Evolutionary conservation across 345 rosid species (phyloP).

Genomic region (Eucalyptus lansdowneana): DNA sequence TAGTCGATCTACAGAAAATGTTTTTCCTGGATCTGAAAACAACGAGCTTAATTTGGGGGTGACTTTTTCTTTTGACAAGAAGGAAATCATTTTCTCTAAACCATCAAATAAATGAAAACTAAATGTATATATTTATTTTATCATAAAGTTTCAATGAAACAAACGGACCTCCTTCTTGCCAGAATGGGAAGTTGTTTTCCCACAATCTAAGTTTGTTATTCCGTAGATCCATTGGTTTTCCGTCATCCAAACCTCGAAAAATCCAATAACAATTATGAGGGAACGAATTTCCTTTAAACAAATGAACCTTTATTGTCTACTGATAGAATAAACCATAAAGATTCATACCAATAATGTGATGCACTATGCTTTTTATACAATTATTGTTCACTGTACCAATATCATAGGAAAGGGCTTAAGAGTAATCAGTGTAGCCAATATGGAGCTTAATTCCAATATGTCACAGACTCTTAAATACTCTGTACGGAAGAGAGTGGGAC

Average conservation of each 20-base stretch:
- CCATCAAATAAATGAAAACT: neutral
- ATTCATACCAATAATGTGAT: neutral
- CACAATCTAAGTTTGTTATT: neutral
- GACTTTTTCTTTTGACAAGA: rapidly evolving
- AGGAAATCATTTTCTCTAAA: neutral
- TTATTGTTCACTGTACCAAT: neutral
- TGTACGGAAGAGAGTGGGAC: rapidly evolving
- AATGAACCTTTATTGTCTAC: neutral
- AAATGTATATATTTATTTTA: neutral
- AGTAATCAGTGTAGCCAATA: neutral
- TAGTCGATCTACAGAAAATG: rapidly evolving
- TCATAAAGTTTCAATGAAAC: neutral
- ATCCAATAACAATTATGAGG: rapidly evolving
- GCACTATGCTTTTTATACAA: neutral
- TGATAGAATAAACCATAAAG: neutral
- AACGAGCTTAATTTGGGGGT: rapidly evolving
- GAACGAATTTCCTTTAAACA: rapidly evolving
- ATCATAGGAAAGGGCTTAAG: neutral
- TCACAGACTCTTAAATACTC: neutral
- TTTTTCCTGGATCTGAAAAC: neutral
- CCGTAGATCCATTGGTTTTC: neutral
- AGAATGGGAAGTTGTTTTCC: neutral
- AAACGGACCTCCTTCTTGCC: neutral
- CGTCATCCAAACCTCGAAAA: rapidly evolving
- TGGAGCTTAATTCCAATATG: neutral